These are phyloP conservation scores for Arthrobotrys iridis DNA, from an alignment of 2,329 filamentous ascomycete species.

Conservation along the genomic window DNA sequence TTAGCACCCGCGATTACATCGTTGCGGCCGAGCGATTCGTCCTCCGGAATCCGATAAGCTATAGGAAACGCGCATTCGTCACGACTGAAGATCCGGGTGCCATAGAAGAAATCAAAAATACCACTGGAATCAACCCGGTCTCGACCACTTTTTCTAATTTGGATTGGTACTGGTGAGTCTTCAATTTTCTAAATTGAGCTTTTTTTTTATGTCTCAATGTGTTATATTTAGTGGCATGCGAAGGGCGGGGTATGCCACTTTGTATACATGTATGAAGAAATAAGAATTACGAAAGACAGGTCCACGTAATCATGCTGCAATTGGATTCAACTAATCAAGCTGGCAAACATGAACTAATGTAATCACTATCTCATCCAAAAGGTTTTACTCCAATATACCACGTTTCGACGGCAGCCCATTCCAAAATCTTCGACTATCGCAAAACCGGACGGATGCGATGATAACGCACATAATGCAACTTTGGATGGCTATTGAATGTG, in stretches of 20 bases:
- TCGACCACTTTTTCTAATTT: conserved; percentile 18
- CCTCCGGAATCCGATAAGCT: conserved; percentile 34
- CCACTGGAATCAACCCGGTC: conserved; percentile 19
- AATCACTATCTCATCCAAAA: not conserved
- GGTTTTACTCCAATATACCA: conserved; percentile 44
- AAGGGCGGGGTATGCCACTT: too few species aligned
- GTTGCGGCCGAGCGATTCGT: conserved; percentile 47
- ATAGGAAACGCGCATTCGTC: conserved; percentile 41
- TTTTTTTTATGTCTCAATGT: too few species aligned
- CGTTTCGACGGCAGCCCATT: conserved; percentile 38
- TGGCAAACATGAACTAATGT: not conserved
- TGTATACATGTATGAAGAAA: too few species aligned
- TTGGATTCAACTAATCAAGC: not conserved
- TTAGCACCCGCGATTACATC: conserved; percentile 46
- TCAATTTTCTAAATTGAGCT: not conserved
- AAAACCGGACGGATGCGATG: conserved; percentile 36
- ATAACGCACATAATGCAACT: conserved; percentile 48
- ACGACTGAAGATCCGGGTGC: conserved; percentile 41
- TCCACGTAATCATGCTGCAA: too few species aligned
- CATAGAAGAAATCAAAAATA: conserved; percentile 21
- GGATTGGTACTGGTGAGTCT: conserved; percentile 38
- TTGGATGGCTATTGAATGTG: conserved; percentile 50
- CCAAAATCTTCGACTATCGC: conserved; percentile 19
- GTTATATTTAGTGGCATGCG: too few species aligned
- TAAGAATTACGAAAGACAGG: too few species aligned